These are phyloP conservation scores for Euptelea pleiosperma DNA, from an alignment of 164 flowering plant species.

Conservation along the genomic window DNA sequence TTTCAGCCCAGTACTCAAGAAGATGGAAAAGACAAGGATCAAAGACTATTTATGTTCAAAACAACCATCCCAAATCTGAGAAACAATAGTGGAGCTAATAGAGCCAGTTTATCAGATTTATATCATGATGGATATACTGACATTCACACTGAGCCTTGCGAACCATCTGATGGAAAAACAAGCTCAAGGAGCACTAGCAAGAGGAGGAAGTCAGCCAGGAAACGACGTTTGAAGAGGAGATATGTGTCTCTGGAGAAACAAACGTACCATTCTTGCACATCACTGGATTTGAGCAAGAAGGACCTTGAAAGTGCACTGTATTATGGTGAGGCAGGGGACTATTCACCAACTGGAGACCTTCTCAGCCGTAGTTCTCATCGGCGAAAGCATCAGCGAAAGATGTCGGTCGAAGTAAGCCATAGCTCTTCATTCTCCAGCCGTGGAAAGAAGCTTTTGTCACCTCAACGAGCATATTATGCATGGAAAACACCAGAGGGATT, in stretches of 20 bases:
- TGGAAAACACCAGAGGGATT: background rate
- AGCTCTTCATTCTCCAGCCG: constrained; percentile 1
- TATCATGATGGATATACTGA: constrained; percentile 2
- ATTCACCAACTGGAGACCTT: constrained; percentile 9
- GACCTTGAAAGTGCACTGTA: constrained; percentile 29
- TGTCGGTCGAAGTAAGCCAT: background rate
- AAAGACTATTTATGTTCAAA: constrained; percentile 52
- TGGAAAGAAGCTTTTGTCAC: constrained; percentile 2
- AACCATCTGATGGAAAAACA: constrained; percentile 16
- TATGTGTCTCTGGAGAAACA: constrained; percentile 23
- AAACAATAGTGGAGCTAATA: background rate
- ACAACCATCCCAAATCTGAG: constrained; percentile 11
- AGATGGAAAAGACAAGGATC: constrained; percentile 40
- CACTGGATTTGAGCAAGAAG: constrained; percentile 13
- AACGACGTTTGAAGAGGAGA: constrained; percentile 37
- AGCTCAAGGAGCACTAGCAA: constrained; percentile 21
- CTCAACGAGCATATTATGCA: background rate
- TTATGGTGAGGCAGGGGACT: constrained; percentile 15
- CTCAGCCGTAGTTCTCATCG: background rate
- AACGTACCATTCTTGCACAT: background rate
- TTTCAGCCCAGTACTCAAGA: constrained; percentile 26
- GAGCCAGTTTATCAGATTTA: constrained; percentile 9
- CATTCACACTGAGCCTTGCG: background rate
- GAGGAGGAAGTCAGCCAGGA: constrained; percentile 21
- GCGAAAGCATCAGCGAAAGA: constrained; percentile 13